Conservation (phyloP, 352 stramenopile species). For the Phytophthora parvispora region DNA sequence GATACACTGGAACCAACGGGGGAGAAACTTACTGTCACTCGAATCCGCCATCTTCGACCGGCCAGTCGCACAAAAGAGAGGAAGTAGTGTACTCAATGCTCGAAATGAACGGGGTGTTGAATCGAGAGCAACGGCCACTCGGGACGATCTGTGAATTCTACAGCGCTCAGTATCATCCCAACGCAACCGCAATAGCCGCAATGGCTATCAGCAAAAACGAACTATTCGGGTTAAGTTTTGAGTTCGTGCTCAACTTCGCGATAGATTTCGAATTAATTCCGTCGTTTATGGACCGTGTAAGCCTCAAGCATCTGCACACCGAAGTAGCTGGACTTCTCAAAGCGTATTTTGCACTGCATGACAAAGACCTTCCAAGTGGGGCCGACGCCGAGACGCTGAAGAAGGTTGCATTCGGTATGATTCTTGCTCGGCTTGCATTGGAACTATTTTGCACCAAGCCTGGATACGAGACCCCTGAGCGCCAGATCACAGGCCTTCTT, state of each 20-base stretch:
- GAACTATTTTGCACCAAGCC: constrained; percentile 71
- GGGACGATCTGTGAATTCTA: constrained; percentile 84
- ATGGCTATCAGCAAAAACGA: constrained; percentile 50
- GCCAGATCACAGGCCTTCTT: constrained; percentile 74
- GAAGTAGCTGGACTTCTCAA: constrained; percentile 73
- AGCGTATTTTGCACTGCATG: constrained; percentile 65
- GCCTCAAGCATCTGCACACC: constrained; percentile 75
- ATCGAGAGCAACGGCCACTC: constrained; percentile 73
- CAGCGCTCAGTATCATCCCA: constrained; percentile 57
- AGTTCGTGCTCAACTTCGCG: constrained; percentile 75
- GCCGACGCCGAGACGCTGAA: constrained; percentile 75
- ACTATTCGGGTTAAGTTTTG: constrained; percentile 67
- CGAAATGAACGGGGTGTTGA: constrained; percentile 76
- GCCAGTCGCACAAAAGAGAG: constrained; percentile 48
- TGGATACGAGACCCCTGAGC: constrained; percentile 79
- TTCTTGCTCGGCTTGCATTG: constrained; percentile 72
- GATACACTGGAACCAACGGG: neutral
- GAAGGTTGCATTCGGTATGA: constrained; percentile 76
- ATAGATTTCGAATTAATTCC: constrained; percentile 87
- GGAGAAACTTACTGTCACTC: constrained; percentile 30
- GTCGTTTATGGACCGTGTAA: constrained; percentile 84
- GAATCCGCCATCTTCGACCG: constrained; percentile 22
- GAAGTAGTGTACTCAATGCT: constrained; percentile 82
- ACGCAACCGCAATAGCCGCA: constrained; percentile 13
- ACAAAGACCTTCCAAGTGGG: constrained; percentile 54